Conservation (phyloP, 2,329 filamentous ascomycete species). For the Leptosphaerulina australis region DNA sequence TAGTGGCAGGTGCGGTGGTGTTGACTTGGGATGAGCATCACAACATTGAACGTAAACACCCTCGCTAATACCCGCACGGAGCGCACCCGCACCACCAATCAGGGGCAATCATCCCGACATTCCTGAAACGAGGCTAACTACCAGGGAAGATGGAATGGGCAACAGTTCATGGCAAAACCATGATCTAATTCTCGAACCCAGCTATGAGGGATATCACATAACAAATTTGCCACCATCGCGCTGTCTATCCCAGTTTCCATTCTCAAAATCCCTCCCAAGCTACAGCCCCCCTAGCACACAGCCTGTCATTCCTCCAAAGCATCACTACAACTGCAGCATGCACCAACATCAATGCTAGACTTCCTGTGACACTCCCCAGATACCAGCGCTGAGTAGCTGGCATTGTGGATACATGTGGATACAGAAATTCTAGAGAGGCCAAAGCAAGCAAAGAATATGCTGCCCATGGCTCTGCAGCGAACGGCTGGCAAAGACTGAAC, state of each 20-base stretch:
- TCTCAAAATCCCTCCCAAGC: slow-evolving; percentile 26
- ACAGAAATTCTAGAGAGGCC: slow-evolving; percentile 67
- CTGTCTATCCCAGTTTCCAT: background rate
- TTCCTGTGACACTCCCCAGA: slow-evolving; percentile 47
- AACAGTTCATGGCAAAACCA: slow-evolving; percentile 7
- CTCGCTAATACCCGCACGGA: slow-evolving; percentile 16
- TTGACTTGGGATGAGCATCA: slow-evolving; percentile 20
- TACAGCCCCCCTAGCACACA: slow-evolving; percentile 43
- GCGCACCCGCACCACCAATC: slow-evolving; percentile 17
- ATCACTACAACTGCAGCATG: slow-evolving; percentile 56
- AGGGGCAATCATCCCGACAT: slow-evolving; percentile 13
- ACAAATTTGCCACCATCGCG: background rate
- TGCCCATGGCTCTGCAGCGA: slow-evolving; percentile 67
- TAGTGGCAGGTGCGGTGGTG: slow-evolving; percentile 39
- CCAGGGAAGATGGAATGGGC: slow-evolving; percentile 10
- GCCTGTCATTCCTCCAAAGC: slow-evolving; percentile 36
- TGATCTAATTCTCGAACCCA: background rate
- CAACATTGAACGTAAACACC: slow-evolving; percentile 7
- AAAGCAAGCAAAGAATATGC: slow-evolving; percentile 71
- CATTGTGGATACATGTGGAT: slow-evolving; percentile 16
- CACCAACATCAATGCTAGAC: slow-evolving; percentile 51
- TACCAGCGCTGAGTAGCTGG: slow-evolving; percentile 21
- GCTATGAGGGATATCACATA: background rate
- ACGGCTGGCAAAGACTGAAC: slow-evolving; percentile 72
- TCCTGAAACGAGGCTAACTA: slow-evolving; percentile 18